Percentiles rank a stretch among this genome's conserved stretches.
phyloP scores from a whole-genome alignment of 441 rosid genomes.

The Populus trichocarpa region DNA sequence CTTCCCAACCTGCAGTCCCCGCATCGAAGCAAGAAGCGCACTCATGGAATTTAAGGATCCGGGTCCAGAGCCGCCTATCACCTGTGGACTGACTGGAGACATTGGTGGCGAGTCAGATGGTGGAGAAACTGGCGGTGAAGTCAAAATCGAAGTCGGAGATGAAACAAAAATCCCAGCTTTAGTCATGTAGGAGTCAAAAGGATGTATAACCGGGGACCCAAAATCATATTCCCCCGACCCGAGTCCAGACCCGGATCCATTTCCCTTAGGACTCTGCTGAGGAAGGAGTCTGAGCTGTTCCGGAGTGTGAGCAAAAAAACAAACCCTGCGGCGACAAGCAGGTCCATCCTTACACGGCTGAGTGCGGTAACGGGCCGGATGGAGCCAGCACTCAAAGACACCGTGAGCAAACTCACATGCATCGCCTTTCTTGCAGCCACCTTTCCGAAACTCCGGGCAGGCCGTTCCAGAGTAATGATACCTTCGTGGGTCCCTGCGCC shows the following conservation, averaged over 20 bases:
- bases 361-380: constrained; percentile 80
- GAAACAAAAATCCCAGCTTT: constrained; percentile 22
- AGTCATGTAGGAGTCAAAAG: constrained; percentile 28
- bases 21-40: constrained; percentile 50
- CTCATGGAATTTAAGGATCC: constrained; percentile 41
- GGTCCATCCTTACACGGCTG: constrained; percentile 88
- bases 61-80: constrained; percentile 30
- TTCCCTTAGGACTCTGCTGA: constrained; percentile 37
- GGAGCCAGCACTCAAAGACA: constrained; percentile 99
- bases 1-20: constrained; percentile 58
- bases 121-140: constrained; percentile 49
- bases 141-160: constrained; percentile 48
- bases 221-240: constrained; percentile 35
- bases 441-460: constrained; percentile 77
- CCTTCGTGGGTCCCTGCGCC: constrained; percentile 77
- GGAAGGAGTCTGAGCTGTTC: constrained; percentile 63
- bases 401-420: constrained; percentile 81
- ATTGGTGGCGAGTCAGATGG: constrained; percentile 53
- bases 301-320: constrained; percentile 87
- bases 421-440: constrained; percentile 67
- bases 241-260: neutral
- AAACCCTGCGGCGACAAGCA: constrained; percentile 63
- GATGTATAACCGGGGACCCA: constrained; percentile 54
- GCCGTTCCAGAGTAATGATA: constrained; percentile 73
- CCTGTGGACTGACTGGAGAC: constrained; percentile 51